These are phyloP conservation scores for Sclerospora graminicola DNA, from an alignment of 352 stramenopile species.

Conservation along the genomic window DNA sequence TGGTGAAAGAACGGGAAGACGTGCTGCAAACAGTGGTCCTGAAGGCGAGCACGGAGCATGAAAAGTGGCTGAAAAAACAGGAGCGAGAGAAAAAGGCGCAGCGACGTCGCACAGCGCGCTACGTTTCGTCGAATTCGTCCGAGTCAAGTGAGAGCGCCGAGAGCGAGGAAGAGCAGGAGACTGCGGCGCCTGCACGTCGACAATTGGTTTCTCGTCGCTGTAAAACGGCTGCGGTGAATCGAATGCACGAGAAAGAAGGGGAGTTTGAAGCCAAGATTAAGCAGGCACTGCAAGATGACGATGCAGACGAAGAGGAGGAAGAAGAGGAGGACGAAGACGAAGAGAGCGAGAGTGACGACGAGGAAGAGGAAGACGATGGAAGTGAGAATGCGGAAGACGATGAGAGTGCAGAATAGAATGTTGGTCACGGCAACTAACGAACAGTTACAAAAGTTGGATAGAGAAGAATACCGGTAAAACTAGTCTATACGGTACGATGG, in stretches of 20 bases:
- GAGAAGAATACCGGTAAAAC: no score
- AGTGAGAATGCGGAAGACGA: slow-evolving; percentile 11
- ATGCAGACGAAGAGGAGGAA: slow-evolving; percentile 29
- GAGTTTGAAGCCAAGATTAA: slow-evolving; percentile 53
- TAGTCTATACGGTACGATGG: no score
- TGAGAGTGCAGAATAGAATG: no score
- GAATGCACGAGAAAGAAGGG: slow-evolving; percentile 46
- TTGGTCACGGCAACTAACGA: no score
- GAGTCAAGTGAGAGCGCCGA: slow-evolving; percentile 28
- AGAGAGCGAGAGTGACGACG: slow-evolving; percentile 17
- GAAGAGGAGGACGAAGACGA: slow-evolving; percentile 18
- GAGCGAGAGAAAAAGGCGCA: slow-evolving; percentile 26
- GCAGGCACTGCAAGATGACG: slow-evolving; percentile 33
- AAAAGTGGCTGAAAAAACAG: slow-evolving; percentile 32
- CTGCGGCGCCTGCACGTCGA: slow-evolving; percentile 11
- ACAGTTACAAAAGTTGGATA: no score
- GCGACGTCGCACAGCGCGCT: slow-evolving; percentile 9
- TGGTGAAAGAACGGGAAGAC: slow-evolving; percentile 33
- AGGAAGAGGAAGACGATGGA: slow-evolving; percentile 16
- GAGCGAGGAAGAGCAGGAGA: slow-evolving; percentile 10
- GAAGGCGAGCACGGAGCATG: slow-evolving; percentile 19
- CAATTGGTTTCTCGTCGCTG: slow-evolving; percentile 40
- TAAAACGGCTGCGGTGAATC: slow-evolving; percentile 43
- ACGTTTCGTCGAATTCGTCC: slow-evolving; percentile 13
- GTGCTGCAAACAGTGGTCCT: slow-evolving; percentile 27